Evolutionary conservation across 805 yeast species (phyloP).

Genomic region (Zygotorulaspora sp.): DNA sequence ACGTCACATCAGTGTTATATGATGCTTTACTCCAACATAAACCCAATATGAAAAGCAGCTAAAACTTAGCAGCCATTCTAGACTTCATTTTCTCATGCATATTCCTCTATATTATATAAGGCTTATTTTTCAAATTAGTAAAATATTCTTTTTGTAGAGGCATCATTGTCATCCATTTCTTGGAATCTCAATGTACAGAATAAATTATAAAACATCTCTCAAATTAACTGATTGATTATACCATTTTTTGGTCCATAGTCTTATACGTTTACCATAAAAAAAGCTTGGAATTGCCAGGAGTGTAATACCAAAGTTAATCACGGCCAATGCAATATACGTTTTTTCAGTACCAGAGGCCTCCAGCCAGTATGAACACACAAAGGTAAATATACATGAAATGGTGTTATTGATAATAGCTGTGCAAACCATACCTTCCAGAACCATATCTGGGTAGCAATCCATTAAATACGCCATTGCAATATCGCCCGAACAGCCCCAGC

Average conservation of each 20-base stretch:
- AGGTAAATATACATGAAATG: conserved; percentile 62
- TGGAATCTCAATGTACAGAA: too few relatives aligned
- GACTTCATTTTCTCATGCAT: too few relatives aligned
- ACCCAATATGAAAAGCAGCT: too few relatives aligned
- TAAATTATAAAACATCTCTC: conserved; percentile 43
- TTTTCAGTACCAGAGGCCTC: conserved; percentile 52
- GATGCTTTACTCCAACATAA: too few relatives aligned
- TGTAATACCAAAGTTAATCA: conserved; percentile 55
- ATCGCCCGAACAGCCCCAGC: conserved; percentile 70
- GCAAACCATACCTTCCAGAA: conserved; percentile 67
- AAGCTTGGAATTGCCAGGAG: conserved; percentile 54
- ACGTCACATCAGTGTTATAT: too few relatives aligned
- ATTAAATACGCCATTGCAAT: conserved; percentile 61
- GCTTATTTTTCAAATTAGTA: too few relatives aligned
- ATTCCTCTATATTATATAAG: too few relatives aligned
- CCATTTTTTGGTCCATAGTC: conserved; percentile 54
- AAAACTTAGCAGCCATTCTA: too few relatives aligned
- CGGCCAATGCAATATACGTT: conserved; percentile 58
- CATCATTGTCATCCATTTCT: too few relatives aligned
- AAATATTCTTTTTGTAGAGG: too few relatives aligned
- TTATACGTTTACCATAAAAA: conserved; percentile 54
- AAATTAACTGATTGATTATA: conserved; percentile 51
- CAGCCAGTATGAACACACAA: conserved; percentile 58
- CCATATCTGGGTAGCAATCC: conserved; percentile 67
- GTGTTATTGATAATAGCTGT: conserved; percentile 60